Percentiles rank a stretch among this genome's conserved stretches.
phyloP scores from a whole-genome alignment of 2,329 filamentous ascomycete genomes.

The Ceratocystis diversiconidia region DNA sequence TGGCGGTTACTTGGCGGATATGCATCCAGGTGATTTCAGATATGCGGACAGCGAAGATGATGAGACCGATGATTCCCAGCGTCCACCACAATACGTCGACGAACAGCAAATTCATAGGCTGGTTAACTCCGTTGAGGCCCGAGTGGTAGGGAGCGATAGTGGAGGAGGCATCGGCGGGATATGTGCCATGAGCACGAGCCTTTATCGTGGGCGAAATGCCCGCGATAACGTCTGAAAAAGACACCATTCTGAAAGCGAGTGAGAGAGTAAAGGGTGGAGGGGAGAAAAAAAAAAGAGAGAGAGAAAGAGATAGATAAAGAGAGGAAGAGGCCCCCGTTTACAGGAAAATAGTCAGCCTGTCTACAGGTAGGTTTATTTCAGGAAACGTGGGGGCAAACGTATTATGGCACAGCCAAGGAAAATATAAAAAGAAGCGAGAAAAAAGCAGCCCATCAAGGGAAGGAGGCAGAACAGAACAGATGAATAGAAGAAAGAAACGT shows the following conservation, averaged over 20 bases:
- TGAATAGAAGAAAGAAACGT: neutral
- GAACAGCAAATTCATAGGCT: slow-evolving; percentile 42
- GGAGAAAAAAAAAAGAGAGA: neutral
- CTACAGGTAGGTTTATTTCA: neutral
- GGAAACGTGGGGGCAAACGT: neutral
- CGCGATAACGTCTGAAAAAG: neutral
- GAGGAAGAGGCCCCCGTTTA: neutral
- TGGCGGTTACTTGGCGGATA: slow-evolving; percentile 44
- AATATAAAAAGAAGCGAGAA: neutral
- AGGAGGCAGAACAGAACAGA: neutral
- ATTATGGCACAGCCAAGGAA: slow-evolving; percentile 5
- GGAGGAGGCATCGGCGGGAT: slow-evolving; percentile 25
- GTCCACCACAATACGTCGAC: slow-evolving; percentile 46
- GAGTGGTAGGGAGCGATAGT: slow-evolving; percentile 43
- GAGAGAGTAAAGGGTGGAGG: neutral
- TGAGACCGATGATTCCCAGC: slow-evolving; percentile 40
- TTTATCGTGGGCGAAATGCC: slow-evolving; percentile 25
- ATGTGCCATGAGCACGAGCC: slow-evolving; percentile 21
- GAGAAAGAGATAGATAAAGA: neutral
- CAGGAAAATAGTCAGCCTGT: neutral
- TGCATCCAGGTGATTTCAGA: slow-evolving; percentile 41
- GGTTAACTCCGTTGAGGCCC: slow-evolving; percentile 46
- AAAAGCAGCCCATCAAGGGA: neutral
- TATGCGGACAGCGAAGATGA: slow-evolving; percentile 40
- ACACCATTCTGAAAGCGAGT: slow-evolving; percentile 5